Evolutionary conservation across 108 stramenopile species (phyloP), one percentile per base, ranked within the genome.

Genomic region (Pseudonitzschia pungens): DNA sequence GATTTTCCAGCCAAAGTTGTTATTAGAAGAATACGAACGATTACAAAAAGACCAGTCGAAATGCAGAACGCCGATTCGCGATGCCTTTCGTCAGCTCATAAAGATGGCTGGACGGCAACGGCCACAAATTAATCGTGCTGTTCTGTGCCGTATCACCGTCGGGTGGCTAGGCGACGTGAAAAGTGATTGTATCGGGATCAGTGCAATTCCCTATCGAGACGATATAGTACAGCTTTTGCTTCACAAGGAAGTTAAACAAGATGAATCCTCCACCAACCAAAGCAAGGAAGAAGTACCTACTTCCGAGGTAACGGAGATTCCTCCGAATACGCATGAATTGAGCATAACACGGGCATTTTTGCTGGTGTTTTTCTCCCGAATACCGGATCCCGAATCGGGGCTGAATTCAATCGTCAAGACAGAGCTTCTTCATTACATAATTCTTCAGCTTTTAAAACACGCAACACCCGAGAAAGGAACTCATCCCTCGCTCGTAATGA

Each of bases 151-250:
- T 15, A 84, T 88, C 27, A 73, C 80, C 27, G 82, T 80, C 0
- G 88, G 85, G 22, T 95, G 93, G 93, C 71, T 91, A 27, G 86
- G 85, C 20, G 29, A 58, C 70, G 48, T 81, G 36, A 15, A 22
- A 51, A 28, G 74, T 27, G 70, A 69, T 51, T 45, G 65, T 10
- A 8, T 56, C 28, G 93, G 93, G 14, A 18, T 88, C 14, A 75
- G 70, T 32, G 89, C 92, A 4, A 92, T 92, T 74, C 89, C 91
- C 9, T 95, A 91, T 62, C 64, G 75, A 12, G 77, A 87, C n/a
- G 81, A 87, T 43, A 85, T 94, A 65, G 82, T 76, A 28, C 55
- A 90, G 11, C 87, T 96, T 12, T 75, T 96, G 22, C 45, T 90
- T 33, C 85, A 88, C 80, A 96, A 95, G 69, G 95, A 92, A 70